Base-by-base conservation (phyloP, 2,329 filamentous ascomycete species). In the Pseudopithomyces chartarum region DNA sequence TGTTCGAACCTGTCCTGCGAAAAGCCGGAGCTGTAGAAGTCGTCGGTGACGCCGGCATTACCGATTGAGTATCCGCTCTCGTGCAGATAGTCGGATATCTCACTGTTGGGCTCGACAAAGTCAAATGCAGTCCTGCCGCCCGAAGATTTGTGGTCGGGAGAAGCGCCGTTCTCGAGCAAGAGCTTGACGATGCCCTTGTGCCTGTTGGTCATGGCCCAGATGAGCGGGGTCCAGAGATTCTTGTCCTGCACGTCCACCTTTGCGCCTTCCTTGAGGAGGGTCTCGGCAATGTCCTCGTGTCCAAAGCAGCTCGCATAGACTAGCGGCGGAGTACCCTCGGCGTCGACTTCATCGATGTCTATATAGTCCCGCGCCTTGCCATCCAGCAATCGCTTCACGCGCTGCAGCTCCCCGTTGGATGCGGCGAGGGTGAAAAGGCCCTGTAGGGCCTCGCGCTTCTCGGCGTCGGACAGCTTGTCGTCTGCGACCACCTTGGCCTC, bases 191-290 rank as follows among this genome's bases (percentile, higher is more conserved):
- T 99, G 46, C 88, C 88, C 78, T 98, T 98, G 78, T 99, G 95
- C 55, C 93, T 83, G 76, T 99, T 99, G 54, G 95, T 99, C 91
- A 98, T 98, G 48, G 95, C 94, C 95, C 95, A 99, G 93, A 99
- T 99, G 59, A 99, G 82, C 13, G 95, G 91, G 69, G 91, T 98
- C 95, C 95, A 99, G 71, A 96, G 90, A 73, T 98, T 98, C 61
- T 89, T 90, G 73, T 99, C 95, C 76, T 98, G 94, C 68, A 89
- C 89, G 78, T 99, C 92, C 51, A 98, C 92, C 67, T 92, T 86
- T 38, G 90, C 94, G 22, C 94, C 93, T 10, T 92, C 91, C 57
- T 92, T 86, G 51, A 99, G 86, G 50, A 99, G 84, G 36, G 89
- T 87, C 57, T 89, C 85, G 22, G 98, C 95, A 3, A 97, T 93